Evolutionary conservation across 108 stramenopile genomes (phyloP).

Genomic region (Cyclostephanos tholiformis): DNA sequence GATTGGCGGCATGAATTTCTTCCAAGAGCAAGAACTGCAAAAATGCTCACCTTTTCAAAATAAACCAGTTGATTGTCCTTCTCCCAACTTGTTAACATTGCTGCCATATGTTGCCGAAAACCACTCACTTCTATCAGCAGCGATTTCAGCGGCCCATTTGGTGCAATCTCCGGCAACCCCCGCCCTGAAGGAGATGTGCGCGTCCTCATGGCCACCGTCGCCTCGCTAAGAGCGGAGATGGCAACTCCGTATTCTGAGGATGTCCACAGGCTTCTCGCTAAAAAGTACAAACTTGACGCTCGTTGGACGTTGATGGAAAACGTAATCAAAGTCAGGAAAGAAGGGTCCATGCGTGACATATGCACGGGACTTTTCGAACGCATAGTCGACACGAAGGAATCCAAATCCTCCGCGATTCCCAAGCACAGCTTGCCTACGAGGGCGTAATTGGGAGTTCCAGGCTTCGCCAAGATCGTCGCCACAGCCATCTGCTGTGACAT

Average conservation of each 20-base stretch:
- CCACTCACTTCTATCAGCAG: conserved; percentile 69
- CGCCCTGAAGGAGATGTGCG: conserved; percentile 37
- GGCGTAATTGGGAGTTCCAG: conserved; percentile 78
- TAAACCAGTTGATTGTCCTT: conserved; percentile 82
- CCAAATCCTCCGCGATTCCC: conserved; percentile 71
- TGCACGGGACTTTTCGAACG: conserved; percentile 65
- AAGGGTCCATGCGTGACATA: conserved; percentile 71
- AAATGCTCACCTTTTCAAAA: conserved; percentile 69
- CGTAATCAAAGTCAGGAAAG: conserved; percentile 77
- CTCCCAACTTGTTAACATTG: conserved; percentile 71
- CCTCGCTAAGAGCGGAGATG: conserved; percentile 81
- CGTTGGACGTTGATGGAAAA: conserved; percentile 79
- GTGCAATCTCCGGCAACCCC: conserved; percentile 73
- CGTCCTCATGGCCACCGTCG: conserved; percentile 56
- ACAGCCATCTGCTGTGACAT: conserved; percentile 92
- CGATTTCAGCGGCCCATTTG: conserved; percentile 55
- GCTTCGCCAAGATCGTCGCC: conserved; percentile 82
- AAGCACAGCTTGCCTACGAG: conserved; percentile 79
- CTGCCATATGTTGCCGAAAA: conserved; percentile 68
- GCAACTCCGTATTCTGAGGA: conserved; percentile 76
- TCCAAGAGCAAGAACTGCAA: neutral
- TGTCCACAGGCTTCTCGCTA: conserved; percentile 75
- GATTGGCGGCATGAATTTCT: neutral
- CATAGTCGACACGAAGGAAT: conserved; percentile 67
- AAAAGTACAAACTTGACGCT: conserved; percentile 71